These are phyloP conservation scores for Saccharomycopsis capsularis DNA, from an alignment of 805 yeast genomes.

Conservation along the genomic window DNA sequence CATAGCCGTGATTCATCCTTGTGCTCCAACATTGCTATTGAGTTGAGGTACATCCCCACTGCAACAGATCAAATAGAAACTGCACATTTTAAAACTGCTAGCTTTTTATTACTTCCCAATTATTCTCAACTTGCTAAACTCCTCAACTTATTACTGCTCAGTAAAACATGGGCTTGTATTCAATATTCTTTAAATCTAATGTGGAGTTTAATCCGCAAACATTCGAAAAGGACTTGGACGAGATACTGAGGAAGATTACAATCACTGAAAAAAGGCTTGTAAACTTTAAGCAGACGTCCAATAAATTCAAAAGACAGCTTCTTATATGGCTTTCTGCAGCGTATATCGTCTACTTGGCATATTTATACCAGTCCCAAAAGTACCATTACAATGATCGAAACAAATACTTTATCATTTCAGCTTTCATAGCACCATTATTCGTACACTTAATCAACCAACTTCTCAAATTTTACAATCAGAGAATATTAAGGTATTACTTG, in stretches of 20 bases:
- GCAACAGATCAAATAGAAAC: too few species aligned
- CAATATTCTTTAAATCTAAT: conserved; percentile 4
- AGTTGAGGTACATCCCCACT: too few species aligned
- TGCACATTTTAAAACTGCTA: too few species aligned
- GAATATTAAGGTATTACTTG: conserved; percentile 6
- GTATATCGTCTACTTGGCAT: conserved; percentile 3
- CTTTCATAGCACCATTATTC: background rate
- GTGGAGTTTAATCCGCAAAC: conserved; percentile 17
- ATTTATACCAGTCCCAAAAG: background rate
- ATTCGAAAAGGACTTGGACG: conserved; percentile 22
- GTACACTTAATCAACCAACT: conserved; percentile 1
- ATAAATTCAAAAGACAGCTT: background rate
- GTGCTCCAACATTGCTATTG: too few species aligned
- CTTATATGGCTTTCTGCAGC: background rate
- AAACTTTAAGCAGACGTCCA: background rate
- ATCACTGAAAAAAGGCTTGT: conserved; percentile 2
- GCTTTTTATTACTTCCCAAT: too few species aligned
- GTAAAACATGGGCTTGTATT: conserved; percentile 9
- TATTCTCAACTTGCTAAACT: too few species aligned
- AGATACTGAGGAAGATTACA: conserved; percentile 4
- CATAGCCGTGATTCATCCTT: too few species aligned
- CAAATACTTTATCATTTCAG: background rate
- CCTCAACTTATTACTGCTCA: too few species aligned
- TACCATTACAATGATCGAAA: background rate
- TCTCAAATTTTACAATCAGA: conserved; percentile 3